Base-by-base conservation (phyloP, 768 basidiomycete species). In the Ramaria rubella region DNA sequence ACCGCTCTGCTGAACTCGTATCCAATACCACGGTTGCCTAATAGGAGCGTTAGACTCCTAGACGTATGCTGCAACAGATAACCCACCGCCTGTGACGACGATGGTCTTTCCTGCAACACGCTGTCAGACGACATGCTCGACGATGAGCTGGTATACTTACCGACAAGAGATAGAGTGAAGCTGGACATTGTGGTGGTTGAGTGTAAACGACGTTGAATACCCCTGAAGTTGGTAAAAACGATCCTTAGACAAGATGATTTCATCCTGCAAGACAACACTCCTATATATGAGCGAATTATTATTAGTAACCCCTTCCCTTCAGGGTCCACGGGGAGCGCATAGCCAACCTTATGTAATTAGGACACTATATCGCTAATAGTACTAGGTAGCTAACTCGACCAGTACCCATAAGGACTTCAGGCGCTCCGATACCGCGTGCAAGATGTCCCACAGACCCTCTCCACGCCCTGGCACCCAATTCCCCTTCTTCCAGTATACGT, bases 401-500 rank as follows among this genome's bases (percentile, higher is more conserved):
- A n/a, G n/a, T n/a, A n/a, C n/a, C n/a, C n/a, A n/a, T n/a, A n/a
- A n/a, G n/a, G n/a, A n/a, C n/a, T n/a, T n/a, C n/a, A 21, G 40
- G 40, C 40, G 40, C 40, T 42, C 40, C 40, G 40, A n/a, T 17
- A 42, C 23, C 40, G 40, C 34, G 34, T 36, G 34, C 38, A 42
- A 14, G 38, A 42, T 42, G 38, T n/a, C n/a, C 4, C 17, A 17
- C 8, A 19, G 6, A n/a, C 40, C 40, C 7, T 19, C 40, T 12
- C 7, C 2, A 14, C n/a, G 7, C 40, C 3, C 40, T 17, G 7
- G 3, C 40, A 42, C 40, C 23, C 40, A 43, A 26, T 79, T 81
- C 59, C 80, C 83, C 12, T 76, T 80, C 56, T 75, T 78, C 5
- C 75, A 75, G 24, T 89, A 88, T 70, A 77, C 79, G 55, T 83